Conservation (phyloP, 371 early-diverging fungal species). For the Apophysomyces sp. region DNA sequence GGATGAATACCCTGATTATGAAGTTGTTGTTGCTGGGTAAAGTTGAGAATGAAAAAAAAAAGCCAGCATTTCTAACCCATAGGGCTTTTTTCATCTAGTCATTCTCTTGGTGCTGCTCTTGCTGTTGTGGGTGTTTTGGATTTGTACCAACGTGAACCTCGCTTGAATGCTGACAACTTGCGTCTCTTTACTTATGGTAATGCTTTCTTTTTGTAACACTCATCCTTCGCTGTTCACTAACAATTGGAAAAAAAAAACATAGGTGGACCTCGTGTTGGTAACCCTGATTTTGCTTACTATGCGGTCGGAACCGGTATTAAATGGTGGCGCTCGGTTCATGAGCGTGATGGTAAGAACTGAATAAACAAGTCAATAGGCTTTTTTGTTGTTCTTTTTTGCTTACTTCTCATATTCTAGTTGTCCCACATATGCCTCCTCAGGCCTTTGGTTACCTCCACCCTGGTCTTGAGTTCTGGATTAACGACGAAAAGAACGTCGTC, state of each 20-base stretch:
- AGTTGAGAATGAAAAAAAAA: neutral
- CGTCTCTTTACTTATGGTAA: constrained; percentile 8
- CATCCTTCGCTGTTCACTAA: neutral
- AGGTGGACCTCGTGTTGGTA: constrained; percentile 18
- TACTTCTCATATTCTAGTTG: constrained; percentile 3
- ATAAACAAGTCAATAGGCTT: neutral
- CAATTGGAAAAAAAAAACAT: neutral
- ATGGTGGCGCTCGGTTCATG: constrained; percentile 9
- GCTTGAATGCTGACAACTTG: neutral
- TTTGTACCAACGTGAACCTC: constrained; percentile 4
- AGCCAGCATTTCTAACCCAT: too few species aligned
- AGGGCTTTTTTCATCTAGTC: neutral
- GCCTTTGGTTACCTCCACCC: constrained; percentile 13
- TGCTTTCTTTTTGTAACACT: neutral
- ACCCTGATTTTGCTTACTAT: constrained; percentile 14
- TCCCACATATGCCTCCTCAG: constrained; percentile 15
- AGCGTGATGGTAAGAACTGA: constrained; percentile 15
- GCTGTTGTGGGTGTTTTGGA: constrained; percentile 9
- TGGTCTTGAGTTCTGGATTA: constrained; percentile 20
- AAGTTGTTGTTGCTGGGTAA: constrained; percentile 8
- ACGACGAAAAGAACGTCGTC: neutral
- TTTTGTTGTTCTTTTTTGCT: neutral
- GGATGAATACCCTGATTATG: constrained; percentile 7
- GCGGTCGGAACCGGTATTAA: constrained; percentile 4
- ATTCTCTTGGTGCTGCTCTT: constrained; percentile 23